phyloP scores from a whole-genome alignment of 2,329 filamentous ascomycete genomes.

The Cladobotryum protrusum region DNA sequence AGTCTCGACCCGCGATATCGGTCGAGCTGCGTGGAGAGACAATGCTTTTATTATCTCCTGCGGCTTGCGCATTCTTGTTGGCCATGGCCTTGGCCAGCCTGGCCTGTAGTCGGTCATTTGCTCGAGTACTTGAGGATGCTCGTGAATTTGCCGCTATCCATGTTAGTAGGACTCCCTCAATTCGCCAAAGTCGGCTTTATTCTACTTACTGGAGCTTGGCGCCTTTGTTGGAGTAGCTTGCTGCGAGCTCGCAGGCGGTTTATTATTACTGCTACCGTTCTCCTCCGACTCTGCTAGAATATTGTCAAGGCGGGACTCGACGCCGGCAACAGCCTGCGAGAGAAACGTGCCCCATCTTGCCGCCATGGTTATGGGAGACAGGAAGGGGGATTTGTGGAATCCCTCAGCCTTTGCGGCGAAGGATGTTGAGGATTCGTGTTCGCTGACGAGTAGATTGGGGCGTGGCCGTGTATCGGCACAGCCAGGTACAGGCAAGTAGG shows the following conservation, averaged over 20 bases:
- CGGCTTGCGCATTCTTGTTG: conserved; percentile 47
- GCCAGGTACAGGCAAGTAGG: too few species aligned
- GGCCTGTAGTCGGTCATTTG: conserved; percentile 71
- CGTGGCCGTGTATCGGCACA: background rate
- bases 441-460: background rate
- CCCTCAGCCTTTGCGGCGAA: background rate
- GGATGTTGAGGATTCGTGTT: background rate
- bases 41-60: conserved; percentile 39
- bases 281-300: conserved; percentile 72
- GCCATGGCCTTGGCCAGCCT: conserved; percentile 82
- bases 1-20: conserved; percentile 26
- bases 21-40: conserved; percentile 31
- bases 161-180: background rate
- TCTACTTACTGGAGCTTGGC: conserved; percentile 18
- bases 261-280: conserved; percentile 26
- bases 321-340: conserved; percentile 83
- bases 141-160: conserved; percentile 42
- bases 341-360: conserved; percentile 71
- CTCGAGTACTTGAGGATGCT: conserved; percentile 54
- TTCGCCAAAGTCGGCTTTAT: background rate
- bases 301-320: conserved; percentile 87
- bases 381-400: background rate
- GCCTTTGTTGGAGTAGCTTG: conserved; percentile 18
- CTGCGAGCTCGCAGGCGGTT: background rate
- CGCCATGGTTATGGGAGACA: conserved; percentile 39